Percentiles rank a stretch among this genome's conserved stretches.
These are phyloP conservation scores for Lichtheimia corymbifera DNA, from an alignment of 371 early-diverging fungal genomes.

Conservation along the genomic window DNA sequence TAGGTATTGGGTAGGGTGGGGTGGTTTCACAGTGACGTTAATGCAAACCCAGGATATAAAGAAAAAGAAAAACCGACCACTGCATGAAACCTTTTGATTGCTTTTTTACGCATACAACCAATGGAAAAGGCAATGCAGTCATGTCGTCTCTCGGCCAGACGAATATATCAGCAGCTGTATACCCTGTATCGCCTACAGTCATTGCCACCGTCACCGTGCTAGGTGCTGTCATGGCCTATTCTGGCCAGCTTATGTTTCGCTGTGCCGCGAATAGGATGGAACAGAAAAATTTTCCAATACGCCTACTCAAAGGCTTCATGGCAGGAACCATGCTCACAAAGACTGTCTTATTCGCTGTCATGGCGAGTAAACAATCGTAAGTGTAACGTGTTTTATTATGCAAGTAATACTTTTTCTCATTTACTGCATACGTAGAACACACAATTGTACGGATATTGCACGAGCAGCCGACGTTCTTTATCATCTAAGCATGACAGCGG, in stretches of 20 bases:
- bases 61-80: too few species aligned
- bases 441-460: constrained; percentile 17
- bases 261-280: constrained; percentile 7
- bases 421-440: background rate
- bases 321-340: constrained; percentile 8
- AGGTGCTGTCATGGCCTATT: constrained; percentile 6
- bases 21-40: too few species aligned
- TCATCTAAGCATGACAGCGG: constrained; percentile 38
- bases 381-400: too few species aligned
- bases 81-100: too few species aligned
- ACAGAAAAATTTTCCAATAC: background rate
- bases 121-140: too few species aligned
- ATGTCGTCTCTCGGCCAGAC: too few species aligned
- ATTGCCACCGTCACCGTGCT: background rate
- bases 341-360: constrained; percentile 7
- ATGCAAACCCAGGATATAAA: too few species aligned
- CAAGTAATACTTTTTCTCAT: background rate
- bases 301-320: constrained; percentile 12
- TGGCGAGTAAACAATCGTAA: constrained; percentile 1
- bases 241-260: constrained; percentile 8
- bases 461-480: constrained; percentile 36
- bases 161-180: background rate
- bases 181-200: background rate
- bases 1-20: too few species aligned
- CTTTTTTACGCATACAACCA: too few species aligned